A percentile compares a stretch with the other conserved stretches of the same genome.
These are phyloP conservation scores for Clonostachys rosea DNA, from an alignment of 2,329 filamentous ascomycete genomes.

Conservation along the genomic window DNA sequence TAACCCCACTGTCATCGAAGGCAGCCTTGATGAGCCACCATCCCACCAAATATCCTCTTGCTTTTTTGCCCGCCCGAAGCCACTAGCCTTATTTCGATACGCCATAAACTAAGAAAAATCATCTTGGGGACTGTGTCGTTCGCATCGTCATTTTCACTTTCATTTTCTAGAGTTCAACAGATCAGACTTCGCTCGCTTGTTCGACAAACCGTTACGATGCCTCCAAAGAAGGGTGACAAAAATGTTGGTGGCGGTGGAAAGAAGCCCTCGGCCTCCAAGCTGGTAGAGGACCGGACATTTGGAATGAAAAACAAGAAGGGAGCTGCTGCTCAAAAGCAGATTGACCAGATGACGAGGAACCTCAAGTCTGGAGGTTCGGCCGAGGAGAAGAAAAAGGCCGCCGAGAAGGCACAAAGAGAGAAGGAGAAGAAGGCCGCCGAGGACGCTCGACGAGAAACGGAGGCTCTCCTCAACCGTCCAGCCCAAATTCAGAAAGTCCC, in stretches of 20 bases:
- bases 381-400: constrained; percentile 78
- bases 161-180: too few species aligned
- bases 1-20: too few species aligned
- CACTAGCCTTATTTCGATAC: too few species aligned
- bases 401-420: constrained; percentile 64
- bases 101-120: too few species aligned
- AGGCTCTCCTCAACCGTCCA: constrained; percentile 82
- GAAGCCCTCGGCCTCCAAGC: constrained; percentile 53
- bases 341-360: constrained; percentile 75
- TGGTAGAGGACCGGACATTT: constrained; percentile 92
- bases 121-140: too few species aligned
- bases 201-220: constrained; percentile 46
- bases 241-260: constrained; percentile 35
- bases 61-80: too few species aligned
- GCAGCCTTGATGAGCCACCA: too few species aligned
- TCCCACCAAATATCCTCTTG: too few species aligned
- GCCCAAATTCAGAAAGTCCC: constrained; percentile 96
- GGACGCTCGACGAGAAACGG: constrained; percentile 73
- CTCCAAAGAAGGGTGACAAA: constrained; percentile 68
- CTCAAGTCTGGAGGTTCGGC: constrained; percentile 71
- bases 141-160: too few species aligned
- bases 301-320: constrained; percentile 99
- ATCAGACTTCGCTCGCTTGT: too few species aligned
- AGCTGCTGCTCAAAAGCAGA: constrained; percentile 81
- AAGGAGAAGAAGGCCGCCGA: constrained; percentile 91